Evolutionary conservation across 139 green algal genomes (phyloP).

Genomic region (Tetratostichococcus sp.): DNA sequence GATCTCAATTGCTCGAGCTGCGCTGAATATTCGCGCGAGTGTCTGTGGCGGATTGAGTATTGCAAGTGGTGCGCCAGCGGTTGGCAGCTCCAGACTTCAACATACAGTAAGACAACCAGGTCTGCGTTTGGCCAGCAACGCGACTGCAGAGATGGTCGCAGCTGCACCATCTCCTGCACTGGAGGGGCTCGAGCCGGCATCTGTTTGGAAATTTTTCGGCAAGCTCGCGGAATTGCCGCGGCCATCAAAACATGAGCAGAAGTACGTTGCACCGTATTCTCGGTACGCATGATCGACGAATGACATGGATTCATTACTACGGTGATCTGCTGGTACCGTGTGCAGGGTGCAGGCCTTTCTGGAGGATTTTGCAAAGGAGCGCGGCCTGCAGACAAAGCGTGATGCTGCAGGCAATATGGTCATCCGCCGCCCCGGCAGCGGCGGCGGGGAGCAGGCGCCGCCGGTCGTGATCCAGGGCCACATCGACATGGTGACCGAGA

Average conservation of each 20-base stretch:
- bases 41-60: no score
- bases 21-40: no score
- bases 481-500: constrained; percentile 72
- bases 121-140: neutral
- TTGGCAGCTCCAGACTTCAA: no score
- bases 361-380: constrained; percentile 53
- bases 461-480: constrained; percentile 68
- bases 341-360: constrained; percentile 58
- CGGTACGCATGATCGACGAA: neutral
- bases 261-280: constrained; percentile 19
- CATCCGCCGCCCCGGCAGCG: constrained; percentile 49
- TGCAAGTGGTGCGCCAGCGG: no score
- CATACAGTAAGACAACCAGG: no score
- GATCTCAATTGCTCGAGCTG: no score
- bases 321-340: no score
- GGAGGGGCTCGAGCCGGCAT: constrained; percentile 20
- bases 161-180: neutral
- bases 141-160: neutral
- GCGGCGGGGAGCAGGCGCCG: constrained; percentile 52
- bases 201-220: constrained; percentile 40
- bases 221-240: constrained; percentile 45
- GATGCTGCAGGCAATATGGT: constrained; percentile 72
- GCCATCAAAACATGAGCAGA: constrained; percentile 55
- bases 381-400: constrained; percentile 44
- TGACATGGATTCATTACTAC: no score